Evolutionary conservation across 108 stramenopile genomes (phyloP).

Genomic region (Bacterosira constricta): DNA sequence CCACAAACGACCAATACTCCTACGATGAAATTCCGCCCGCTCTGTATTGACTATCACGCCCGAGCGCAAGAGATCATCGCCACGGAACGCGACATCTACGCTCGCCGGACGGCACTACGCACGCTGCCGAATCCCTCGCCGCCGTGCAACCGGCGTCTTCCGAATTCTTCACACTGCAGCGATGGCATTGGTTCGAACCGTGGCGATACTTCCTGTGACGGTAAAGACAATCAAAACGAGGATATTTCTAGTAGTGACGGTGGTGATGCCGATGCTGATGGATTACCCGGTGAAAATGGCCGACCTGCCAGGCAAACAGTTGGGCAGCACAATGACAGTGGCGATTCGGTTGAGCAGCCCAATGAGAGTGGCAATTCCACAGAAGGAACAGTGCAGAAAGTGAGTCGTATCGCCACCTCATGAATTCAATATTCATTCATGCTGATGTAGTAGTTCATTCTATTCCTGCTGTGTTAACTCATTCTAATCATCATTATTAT

Average conservation of each 20-base stretch:
- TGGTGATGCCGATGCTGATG: not conserved
- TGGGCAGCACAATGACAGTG: not conserved
- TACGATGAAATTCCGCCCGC: constrained; percentile 61
- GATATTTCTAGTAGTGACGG: not conserved
- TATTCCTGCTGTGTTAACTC: not conserved
- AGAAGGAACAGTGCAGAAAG: too few species aligned
- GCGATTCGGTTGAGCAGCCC: not conserved
- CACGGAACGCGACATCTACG: constrained; percentile 14
- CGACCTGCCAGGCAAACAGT: not conserved
- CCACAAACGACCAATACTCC: not conserved
- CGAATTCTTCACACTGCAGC: not conserved
- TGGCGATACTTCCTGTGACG: not conserved
- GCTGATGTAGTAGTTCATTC: not conserved
- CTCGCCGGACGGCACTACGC: constrained; percentile 15
- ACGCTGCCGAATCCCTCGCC: constrained; percentile 21
- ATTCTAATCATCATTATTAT: not conserved
- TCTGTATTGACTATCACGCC: constrained; percentile 56
- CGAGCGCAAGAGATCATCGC: constrained; percentile 48
- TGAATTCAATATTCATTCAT: not conserved
- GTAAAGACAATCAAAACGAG: not conserved
- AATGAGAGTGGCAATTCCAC: too few species aligned
- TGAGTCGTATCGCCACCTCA: too few species aligned
- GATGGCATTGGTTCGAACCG: constrained; percentile 6
- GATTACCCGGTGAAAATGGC: not conserved
- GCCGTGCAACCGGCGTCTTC: not conserved